Conservation (phyloP, 2,329 filamentous ascomycete species). For the Fusarium sp. region DNA sequence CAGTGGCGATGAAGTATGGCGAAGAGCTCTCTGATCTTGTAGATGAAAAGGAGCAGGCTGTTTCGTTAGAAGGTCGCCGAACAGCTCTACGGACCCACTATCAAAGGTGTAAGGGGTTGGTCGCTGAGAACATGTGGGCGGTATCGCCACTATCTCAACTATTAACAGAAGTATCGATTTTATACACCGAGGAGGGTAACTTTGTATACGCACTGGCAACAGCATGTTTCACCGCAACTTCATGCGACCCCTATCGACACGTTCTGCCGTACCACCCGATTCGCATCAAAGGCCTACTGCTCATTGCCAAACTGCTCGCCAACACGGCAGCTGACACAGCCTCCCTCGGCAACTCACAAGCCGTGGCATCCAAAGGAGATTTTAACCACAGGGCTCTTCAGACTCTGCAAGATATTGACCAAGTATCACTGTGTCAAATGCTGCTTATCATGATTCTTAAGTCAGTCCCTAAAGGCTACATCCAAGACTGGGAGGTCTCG, state of each 20-base stretch:
- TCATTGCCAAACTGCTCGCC: constrained; percentile 67
- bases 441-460: constrained; percentile 64
- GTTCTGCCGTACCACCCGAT: constrained; percentile 65
- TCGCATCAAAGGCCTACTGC: constrained; percentile 66
- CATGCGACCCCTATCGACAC: constrained; percentile 66
- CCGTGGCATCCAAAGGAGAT: constrained; percentile 40
- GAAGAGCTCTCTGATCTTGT: constrained; percentile 51
- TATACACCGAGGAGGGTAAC: constrained; percentile 60
- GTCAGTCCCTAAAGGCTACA: constrained; percentile 59
- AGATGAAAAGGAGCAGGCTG: constrained; percentile 44
- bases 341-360: constrained; percentile 47
- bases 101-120: constrained; percentile 44
- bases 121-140: constrained; percentile 59
- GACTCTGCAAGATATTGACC: constrained; percentile 62
- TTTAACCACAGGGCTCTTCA: constrained; percentile 49
- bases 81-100: constrained; percentile 43
- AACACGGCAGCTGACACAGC: constrained; percentile 62
- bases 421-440: constrained; percentile 68
- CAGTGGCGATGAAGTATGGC: constrained; percentile 34
- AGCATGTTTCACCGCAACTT: constrained; percentile 63
- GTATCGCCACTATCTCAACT: constrained; percentile 64
- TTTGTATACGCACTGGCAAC: constrained; percentile 62
- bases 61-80: constrained; percentile 49
- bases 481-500: constrained; percentile 63
- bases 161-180: constrained; percentile 61